Conservation (phyloP, 306 rosid species). For the Oemleria cerasiformis region DNA sequence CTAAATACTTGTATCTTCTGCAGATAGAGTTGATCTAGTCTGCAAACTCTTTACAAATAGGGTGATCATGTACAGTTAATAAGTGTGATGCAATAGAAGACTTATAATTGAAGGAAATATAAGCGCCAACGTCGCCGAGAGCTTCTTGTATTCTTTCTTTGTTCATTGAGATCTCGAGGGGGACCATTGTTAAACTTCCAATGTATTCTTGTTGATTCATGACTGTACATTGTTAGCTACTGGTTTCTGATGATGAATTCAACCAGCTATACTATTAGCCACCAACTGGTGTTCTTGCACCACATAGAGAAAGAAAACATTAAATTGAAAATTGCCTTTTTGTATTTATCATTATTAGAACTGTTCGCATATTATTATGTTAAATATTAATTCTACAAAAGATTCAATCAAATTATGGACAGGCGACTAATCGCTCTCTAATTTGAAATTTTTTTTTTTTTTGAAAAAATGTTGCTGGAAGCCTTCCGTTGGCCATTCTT, state of each 20-base stretch:
- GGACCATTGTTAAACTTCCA: background rate
- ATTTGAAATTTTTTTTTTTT: too few relatives aligned
- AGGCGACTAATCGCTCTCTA: too few relatives aligned
- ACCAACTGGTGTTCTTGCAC: background rate
- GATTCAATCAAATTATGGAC: too few relatives aligned
- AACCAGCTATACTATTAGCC: background rate
- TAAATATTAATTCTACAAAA: too few relatives aligned
- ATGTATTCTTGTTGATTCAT: background rate
- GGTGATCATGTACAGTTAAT: conserved; percentile 8
- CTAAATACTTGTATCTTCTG: background rate
- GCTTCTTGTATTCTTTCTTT: background rate
- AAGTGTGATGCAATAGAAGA: conserved; percentile 5
- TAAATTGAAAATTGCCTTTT: background rate
- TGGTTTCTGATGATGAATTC: background rate
- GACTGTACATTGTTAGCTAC: background rate
- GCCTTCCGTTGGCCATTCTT: conserved; percentile 76
- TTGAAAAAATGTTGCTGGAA: conserved; percentile 29
- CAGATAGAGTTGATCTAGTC: background rate
- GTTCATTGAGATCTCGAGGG: background rate
- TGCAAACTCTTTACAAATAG: conserved; percentile 6
- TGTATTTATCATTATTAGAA: background rate
- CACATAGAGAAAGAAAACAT: background rate
- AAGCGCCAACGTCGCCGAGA: background rate
- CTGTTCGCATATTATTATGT: too few relatives aligned
- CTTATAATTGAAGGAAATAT: background rate